These are phyloP conservation scores for Sambucus nigra DNA, from an alignment of 129 eudicot genomes.

Conservation along the genomic window DNA sequence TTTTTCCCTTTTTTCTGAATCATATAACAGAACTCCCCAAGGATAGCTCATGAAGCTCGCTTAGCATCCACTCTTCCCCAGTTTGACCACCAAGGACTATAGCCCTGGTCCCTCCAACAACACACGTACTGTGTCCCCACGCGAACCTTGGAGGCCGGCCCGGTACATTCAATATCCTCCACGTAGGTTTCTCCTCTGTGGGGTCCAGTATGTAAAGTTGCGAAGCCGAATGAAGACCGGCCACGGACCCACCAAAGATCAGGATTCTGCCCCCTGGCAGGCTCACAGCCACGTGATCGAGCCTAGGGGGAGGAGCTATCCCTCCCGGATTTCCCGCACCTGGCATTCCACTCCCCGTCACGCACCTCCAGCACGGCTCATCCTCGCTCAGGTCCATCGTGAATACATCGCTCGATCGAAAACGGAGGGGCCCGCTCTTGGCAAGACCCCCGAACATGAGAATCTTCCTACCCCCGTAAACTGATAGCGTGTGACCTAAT, in stretches of 20 bases:
- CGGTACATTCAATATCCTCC: constrained; percentile 59
- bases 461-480: constrained; percentile 88
- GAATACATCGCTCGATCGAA: constrained; percentile 54
- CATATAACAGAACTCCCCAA: constrained; percentile 47
- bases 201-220: constrained; percentile 78
- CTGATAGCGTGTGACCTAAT: constrained; percentile 83
- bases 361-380: constrained; percentile 62
- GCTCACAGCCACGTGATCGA: constrained; percentile 84
- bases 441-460: constrained; percentile 97
- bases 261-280: constrained; percentile 81
- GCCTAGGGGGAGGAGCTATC: constrained; percentile 72
- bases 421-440: constrained; percentile 81
- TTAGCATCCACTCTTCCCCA: constrained; percentile 78
- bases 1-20: neutral
- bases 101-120: constrained; percentile 68
- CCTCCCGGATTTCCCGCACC: constrained; percentile 80
- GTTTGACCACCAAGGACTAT: constrained; percentile 74
- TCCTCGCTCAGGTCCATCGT: constrained; percentile 63
- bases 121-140: constrained; percentile 72
- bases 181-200: constrained; percentile 69
- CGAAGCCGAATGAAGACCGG: constrained; percentile 82
- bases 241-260: constrained; percentile 84
- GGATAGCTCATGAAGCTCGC: constrained; percentile 67
- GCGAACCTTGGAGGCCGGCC: constrained; percentile 69
- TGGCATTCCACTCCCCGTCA: constrained; percentile 70